These are phyloP conservation scores for Ogataea trehalophila DNA, from an alignment of 805 yeast genomes.

Conservation along the genomic window DNA sequence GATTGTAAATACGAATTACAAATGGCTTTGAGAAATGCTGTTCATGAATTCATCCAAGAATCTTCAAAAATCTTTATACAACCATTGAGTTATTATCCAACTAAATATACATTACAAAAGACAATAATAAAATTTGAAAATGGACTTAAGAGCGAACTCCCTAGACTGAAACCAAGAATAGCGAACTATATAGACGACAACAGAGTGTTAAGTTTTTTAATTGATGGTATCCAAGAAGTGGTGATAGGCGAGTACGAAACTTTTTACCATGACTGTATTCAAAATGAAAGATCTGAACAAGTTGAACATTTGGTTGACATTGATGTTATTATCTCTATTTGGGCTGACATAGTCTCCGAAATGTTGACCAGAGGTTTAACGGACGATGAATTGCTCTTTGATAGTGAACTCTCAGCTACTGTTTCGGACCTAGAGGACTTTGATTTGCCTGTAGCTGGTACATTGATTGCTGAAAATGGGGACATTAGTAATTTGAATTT, in stretches of 20 bases:
- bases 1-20: slow-evolving; percentile 74
- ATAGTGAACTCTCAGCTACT: slow-evolving; percentile 8
- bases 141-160: slow-evolving; percentile 49
- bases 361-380: slow-evolving; percentile 24
- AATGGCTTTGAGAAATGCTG: slow-evolving; percentile 63
- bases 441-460: slow-evolving; percentile 5
- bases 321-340: slow-evolving; percentile 46
- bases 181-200: slow-evolving; percentile 51
- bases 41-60: slow-evolving; percentile 61
- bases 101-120: slow-evolving; percentile 5
- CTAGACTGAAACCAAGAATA: slow-evolving; percentile 50
- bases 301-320: slow-evolving; percentile 55
- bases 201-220: slow-evolving; percentile 44
- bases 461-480: slow-evolving; percentile 16
- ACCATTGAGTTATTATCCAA: slow-evolving; percentile 33
- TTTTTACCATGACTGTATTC: slow-evolving; percentile 36
- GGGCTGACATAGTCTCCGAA: slow-evolving; percentile 31
- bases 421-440: slow-evolving; percentile 10
- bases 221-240: slow-evolving; percentile 64
- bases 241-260: slow-evolving; percentile 53
- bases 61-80: slow-evolving; percentile 45
- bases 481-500: slow-evolving; percentile 20
- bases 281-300: slow-evolving; percentile 24
- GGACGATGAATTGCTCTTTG: slow-evolving; percentile 9
- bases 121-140: slow-evolving; percentile 37